These are phyloP conservation scores for Hymenotorrendiella dingleyae DNA, from an alignment of 2,329 filamentous ascomycete genomes.

Conservation along the genomic window DNA sequence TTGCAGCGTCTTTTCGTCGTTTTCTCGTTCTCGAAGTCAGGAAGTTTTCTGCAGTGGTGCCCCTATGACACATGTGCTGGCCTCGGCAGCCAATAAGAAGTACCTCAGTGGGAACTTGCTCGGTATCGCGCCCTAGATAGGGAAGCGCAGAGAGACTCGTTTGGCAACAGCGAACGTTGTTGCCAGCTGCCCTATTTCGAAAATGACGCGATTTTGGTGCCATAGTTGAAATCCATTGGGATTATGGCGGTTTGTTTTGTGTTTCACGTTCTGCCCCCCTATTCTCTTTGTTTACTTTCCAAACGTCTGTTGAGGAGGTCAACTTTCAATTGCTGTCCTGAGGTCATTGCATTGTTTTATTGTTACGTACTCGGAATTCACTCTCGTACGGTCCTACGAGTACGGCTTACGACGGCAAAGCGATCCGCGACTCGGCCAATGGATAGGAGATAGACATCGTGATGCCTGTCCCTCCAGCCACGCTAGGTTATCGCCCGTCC, in stretches of 20 bases:
- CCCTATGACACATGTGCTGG: constrained; percentile 9
- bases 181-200: neutral
- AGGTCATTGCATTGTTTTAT: no score
- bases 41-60: neutral
- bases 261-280: neutral
- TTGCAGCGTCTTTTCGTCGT: constrained; percentile 11
- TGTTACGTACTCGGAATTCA: no score
- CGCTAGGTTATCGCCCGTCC: constrained; percentile 7
- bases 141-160: constrained; percentile 20
- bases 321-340: no score
- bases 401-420: constrained; percentile 4
- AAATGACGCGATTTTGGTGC: neutral
- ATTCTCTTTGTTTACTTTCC: neutral
- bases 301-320: no score
- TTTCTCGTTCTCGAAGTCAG: constrained; percentile 11
- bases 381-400: no score
- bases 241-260: neutral
- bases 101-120: constrained; percentile 12
- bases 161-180: constrained; percentile 26
- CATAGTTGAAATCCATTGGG: neutral
- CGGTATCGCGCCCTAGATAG: constrained; percentile 1
- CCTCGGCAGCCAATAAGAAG: constrained; percentile 12
- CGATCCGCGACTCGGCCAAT: constrained; percentile 5
- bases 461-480: neutral
- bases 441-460: no score